Conservation (phyloP, 345 rosid species). For the Salix caprea region DNA sequence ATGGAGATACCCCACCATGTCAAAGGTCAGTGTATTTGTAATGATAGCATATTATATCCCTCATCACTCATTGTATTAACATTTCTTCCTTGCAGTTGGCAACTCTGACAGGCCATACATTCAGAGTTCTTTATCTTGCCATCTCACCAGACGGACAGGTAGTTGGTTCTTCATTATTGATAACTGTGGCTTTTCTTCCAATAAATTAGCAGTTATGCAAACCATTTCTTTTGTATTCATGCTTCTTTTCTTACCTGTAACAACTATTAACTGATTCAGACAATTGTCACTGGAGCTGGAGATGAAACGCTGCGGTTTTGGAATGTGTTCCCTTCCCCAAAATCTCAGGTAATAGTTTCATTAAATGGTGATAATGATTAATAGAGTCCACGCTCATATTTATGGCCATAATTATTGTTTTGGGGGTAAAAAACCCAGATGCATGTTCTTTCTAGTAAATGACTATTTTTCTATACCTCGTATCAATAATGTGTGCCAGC, state of each 20-base stretch:
- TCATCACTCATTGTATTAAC: constrained; percentile 2
- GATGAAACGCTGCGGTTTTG: constrained; percentile 96
- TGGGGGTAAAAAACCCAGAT: neutral
- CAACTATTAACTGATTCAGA: constrained; percentile 39
- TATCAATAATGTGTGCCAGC: neutral
- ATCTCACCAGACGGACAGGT: constrained; percentile 99
- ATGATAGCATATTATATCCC: neutral
- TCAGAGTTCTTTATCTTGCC: constrained; percentile 95
- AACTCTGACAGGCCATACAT: constrained; percentile 91
- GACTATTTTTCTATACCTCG: neutral
- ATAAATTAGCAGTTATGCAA: neutral
- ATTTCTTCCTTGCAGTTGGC: constrained; percentile 62
- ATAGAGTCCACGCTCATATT: neutral
- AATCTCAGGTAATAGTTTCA: constrained; percentile 63
- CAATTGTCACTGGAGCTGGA: constrained; percentile 98
- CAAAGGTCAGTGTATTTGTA: constrained; percentile 46
- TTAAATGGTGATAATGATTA: neutral
- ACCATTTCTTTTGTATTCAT: neutral
- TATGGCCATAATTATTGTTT: neutral
- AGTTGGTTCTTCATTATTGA: constrained; percentile 4
- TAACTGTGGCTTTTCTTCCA: neutral
- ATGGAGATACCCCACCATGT: constrained; percentile 98
- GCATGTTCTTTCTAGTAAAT: neutral
- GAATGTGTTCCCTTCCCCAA: constrained; percentile 96
- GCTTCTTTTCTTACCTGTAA: neutral